These are phyloP conservation scores for Ochromonadaceae sp. DNA, from an alignment of 352 stramenopile species.

Conservation along the genomic window DNA sequence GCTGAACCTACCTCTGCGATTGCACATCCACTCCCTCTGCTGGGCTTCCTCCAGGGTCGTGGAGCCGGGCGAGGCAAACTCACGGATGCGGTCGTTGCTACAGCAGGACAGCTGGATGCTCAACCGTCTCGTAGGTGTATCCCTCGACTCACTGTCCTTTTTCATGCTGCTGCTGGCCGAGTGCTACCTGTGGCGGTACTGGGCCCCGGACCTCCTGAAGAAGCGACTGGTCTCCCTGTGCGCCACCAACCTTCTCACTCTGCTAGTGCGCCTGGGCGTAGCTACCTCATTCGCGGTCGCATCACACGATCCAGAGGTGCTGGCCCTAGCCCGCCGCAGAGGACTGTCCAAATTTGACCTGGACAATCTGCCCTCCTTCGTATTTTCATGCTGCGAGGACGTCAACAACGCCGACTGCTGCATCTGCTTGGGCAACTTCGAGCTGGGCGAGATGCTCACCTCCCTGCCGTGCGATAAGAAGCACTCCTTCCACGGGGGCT, in stretches of 20 bases:
- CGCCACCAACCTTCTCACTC: not conserved
- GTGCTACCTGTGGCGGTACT: not conserved
- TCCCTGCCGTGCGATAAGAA: slow-evolving; percentile 17
- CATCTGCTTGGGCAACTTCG: slow-evolving; percentile 13
- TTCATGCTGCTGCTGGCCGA: not conserved
- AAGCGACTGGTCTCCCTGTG: not conserved
- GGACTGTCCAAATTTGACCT: slow-evolving; percentile 14
- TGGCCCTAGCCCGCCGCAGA: not conserved
- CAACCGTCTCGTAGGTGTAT: not conserved
- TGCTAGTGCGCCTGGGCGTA: not conserved
- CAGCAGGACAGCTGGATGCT: not conserved
- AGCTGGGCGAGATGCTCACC: slow-evolving; percentile 18
- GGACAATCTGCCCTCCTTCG: slow-evolving; percentile 3
- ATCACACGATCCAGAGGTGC: not conserved
- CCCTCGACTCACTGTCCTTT: not conserved
- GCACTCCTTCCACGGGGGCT: slow-evolving; percentile 14
- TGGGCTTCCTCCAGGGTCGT: not conserved
- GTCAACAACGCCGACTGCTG: slow-evolving; percentile 6
- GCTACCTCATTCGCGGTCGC: not conserved
- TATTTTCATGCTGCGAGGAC: not conserved
- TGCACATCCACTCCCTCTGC: slow-evolving; percentile 4
- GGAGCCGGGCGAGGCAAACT: not conserved
- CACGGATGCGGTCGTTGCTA: not conserved
- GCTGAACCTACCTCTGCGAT: not conserved
- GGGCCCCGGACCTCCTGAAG: not conserved